phyloP scores from a whole-genome alignment of 495 filamentous ascomycete species.

The Podospora australis region DNA sequence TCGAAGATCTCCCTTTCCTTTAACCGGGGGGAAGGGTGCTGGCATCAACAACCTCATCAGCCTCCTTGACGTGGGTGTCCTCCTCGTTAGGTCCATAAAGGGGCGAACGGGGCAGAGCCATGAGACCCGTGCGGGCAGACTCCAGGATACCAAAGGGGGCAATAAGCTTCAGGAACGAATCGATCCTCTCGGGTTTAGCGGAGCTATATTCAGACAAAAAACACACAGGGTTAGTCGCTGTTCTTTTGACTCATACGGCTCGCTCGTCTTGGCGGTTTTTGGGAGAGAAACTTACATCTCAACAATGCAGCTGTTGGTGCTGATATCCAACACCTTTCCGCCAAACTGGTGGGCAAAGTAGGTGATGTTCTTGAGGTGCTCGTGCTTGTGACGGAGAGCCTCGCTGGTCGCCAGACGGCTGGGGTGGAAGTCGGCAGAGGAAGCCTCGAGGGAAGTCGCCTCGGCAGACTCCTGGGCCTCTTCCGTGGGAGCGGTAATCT shows the following conservation, averaged over 20 bases:
- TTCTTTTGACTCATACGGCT: too few relatives aligned
- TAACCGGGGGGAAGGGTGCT: slow-evolving; percentile 91
- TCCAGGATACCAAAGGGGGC: slow-evolving; percentile 95
- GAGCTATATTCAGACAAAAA: slow-evolving; percentile 52
- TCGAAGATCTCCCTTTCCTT: slow-evolving; percentile 10
- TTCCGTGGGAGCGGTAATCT: slow-evolving; percentile 45
- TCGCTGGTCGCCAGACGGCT: slow-evolving; percentile 75
- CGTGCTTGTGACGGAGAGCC: slow-evolving; percentile 89
- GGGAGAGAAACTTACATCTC: slow-evolving; percentile 65
- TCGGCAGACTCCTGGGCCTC: slow-evolving; percentile 28
- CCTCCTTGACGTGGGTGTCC: slow-evolving; percentile 73
- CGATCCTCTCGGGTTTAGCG: slow-evolving; percentile 88
- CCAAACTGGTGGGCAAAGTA: slow-evolving; percentile 96
- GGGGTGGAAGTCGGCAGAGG: slow-evolving; percentile 73
- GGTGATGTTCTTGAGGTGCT: slow-evolving; percentile 91
- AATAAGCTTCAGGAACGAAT: slow-evolving; percentile 95
- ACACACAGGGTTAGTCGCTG: neutral
- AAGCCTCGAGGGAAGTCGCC: slow-evolving; percentile 30
- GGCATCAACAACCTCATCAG: slow-evolving; percentile 84
- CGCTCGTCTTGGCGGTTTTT: too few relatives aligned
- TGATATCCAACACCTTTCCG: slow-evolving; percentile 95
- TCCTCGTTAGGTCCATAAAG: slow-evolving; percentile 69
- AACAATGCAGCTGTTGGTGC: slow-evolving; percentile 95
- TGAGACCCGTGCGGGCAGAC: slow-evolving; percentile 87
- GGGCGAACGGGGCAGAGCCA: slow-evolving; percentile 92